phyloP scores from a whole-genome alignment of 2,329 filamentous ascomycete species.

The Arthroderma uncinatum region DNA sequence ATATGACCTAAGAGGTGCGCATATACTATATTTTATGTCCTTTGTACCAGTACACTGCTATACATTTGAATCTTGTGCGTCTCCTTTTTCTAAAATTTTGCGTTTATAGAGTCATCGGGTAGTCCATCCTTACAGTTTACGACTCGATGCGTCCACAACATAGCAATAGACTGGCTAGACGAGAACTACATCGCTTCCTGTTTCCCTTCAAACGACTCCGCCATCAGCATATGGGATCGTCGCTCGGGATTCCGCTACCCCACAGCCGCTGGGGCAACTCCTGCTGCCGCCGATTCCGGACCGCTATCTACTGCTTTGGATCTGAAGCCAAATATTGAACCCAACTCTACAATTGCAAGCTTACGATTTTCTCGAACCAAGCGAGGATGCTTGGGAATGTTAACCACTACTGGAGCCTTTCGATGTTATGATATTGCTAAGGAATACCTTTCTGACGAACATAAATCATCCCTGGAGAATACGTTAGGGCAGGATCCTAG shows the following conservation, averaged over 20 bases:
- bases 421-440: conserved; percentile 46
- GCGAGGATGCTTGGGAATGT: conserved; percentile 46
- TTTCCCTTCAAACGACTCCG: conserved; percentile 43
- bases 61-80: neutral
- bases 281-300: conserved; percentile 22
- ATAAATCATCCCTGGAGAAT: conserved; percentile 30
- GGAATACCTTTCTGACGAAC: conserved; percentile 35
- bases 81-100: neutral
- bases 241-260: conserved; percentile 36
- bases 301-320: conserved; percentile 46
- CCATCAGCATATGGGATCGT: conserved; percentile 53
- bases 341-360: conserved; percentile 48
- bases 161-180: conserved; percentile 53
- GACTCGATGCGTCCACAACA: conserved; percentile 52
- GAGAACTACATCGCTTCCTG: conserved; percentile 56
- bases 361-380: conserved; percentile 50
- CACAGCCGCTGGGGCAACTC: conserved; percentile 25
- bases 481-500: conserved; percentile 32
- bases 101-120: conserved; percentile 24
- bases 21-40: conserved; percentile 15
- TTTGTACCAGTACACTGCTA: conserved; percentile 1
- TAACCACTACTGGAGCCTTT: conserved; percentile 49
- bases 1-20: conserved; percentile 49
- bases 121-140: conserved; percentile 39
- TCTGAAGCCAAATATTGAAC: conserved; percentile 44